Evolutionary conservation across 257 asterid genomes (phyloP).

Genomic region (Solanum boliviense): DNA sequence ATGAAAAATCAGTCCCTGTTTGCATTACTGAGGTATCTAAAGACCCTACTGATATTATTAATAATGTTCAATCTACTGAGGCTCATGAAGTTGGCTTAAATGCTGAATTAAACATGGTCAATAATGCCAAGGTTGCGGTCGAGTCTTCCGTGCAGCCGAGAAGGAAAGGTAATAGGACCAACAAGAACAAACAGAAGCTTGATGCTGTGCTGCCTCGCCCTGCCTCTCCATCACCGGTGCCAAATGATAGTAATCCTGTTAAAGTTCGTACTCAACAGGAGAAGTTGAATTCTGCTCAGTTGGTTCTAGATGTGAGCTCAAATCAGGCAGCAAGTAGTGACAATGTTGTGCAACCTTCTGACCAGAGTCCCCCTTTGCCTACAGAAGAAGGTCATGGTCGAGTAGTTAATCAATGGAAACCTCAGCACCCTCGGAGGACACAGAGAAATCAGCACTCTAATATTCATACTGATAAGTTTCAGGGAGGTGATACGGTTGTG

Average conservation of each 20-base stretch:
- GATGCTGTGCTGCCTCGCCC: slow-evolving; percentile 27
- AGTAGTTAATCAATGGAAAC: slow-evolving; percentile 40
- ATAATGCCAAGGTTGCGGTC: slow-evolving; percentile 13
- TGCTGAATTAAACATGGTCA: slow-evolving; percentile 22
- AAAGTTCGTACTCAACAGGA: slow-evolving; percentile 23
- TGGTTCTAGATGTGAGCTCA: slow-evolving; percentile 19
- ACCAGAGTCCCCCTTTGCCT: slow-evolving; percentile 25
- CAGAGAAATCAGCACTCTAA: slow-evolving; percentile 53
- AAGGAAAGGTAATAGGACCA: slow-evolving; percentile 41
- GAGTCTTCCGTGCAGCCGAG: slow-evolving; percentile 43
- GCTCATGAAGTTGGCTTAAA: slow-evolving; percentile 22
- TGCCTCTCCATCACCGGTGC: slow-evolving; percentile 17
- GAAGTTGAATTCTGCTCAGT: slow-evolving; percentile 23
- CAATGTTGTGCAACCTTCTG: slow-evolving; percentile 25
- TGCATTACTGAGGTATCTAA: slow-evolving; percentile 18
- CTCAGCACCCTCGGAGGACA: slow-evolving; percentile 48
- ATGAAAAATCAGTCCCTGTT: slow-evolving; percentile 25
- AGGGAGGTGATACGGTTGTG: slow-evolving; percentile 47
- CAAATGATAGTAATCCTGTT: slow-evolving; percentile 15
- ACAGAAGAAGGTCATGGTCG: slow-evolving; percentile 45
- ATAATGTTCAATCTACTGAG: slow-evolving; percentile 13
- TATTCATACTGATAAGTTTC: slow-evolving; percentile 49
- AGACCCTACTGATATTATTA: slow-evolving; percentile 16
- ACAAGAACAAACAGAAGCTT: slow-evolving; percentile 47
- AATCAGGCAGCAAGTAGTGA: slow-evolving; percentile 25